Conservation (phyloP, 768 basidiomycete genomes). For the Trametes elegans region DNA sequence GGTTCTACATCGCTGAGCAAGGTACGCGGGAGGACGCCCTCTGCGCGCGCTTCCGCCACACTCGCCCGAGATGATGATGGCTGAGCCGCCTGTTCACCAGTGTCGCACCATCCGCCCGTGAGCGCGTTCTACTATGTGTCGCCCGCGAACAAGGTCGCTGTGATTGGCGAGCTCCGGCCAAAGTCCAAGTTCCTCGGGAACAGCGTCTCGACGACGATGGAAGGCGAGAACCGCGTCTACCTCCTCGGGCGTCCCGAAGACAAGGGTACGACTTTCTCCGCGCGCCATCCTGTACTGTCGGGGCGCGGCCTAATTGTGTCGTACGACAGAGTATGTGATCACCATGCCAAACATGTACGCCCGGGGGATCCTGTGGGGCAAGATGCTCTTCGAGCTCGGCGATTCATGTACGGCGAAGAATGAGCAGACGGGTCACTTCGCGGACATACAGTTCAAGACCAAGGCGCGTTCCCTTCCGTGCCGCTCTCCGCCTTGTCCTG, state of each 20-base stretch:
- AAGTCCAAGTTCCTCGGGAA: slow-evolving; percentile 97
- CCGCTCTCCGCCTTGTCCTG: not conserved
- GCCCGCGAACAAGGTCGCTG: slow-evolving; percentile 81
- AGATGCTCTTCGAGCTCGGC: slow-evolving; percentile 95
- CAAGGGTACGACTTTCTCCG: slow-evolving; percentile 63
- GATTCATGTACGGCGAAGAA: slow-evolving; percentile 86
- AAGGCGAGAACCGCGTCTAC: slow-evolving; percentile 88
- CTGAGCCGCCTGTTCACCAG: slow-evolving; percentile 36
- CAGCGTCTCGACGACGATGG: slow-evolving; percentile 94
- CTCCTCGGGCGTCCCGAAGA: slow-evolving; percentile 83
- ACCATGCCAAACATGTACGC: slow-evolving; percentile 99
- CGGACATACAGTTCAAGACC: slow-evolving; percentile 96
- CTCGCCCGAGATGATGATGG: slow-evolving; percentile 1
- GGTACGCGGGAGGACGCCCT: slow-evolving; percentile 40
- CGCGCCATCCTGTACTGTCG: not conserved
- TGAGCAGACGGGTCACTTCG: slow-evolving; percentile 66
- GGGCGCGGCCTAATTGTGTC: not conserved
- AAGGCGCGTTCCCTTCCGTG: slow-evolving; percentile 51
- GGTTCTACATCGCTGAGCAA: slow-evolving; percentile 97
- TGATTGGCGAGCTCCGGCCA: slow-evolving; percentile 91
- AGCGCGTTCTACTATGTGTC: slow-evolving; percentile 97
- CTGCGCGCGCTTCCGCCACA: not conserved
- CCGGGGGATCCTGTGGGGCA: slow-evolving; percentile 82
- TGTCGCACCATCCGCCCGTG: slow-evolving; percentile 93
- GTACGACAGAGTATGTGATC: slow-evolving; percentile 68